Percentiles rank a stretch among this genome's conserved stretches.
Conservation (phyloP, 78 protist species). For the Pigoraptor vietnamica region DNA sequence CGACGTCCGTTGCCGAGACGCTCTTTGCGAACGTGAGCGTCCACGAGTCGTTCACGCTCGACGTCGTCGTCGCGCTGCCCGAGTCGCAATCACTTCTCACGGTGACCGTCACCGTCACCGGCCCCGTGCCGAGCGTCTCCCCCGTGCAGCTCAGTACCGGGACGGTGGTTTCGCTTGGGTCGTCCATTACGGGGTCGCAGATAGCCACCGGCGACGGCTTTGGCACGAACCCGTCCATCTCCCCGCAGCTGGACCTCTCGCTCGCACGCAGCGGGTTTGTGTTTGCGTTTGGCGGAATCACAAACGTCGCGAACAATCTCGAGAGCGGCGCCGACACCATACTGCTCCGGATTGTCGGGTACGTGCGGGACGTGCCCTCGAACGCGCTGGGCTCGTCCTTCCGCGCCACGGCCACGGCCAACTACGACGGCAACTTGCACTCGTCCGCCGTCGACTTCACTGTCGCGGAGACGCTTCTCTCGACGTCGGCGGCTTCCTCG, state of each 20-base stretch:
- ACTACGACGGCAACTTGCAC: neutral
- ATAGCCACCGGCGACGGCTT: neutral
- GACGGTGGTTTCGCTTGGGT: neutral
- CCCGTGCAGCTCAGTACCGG: neutral
- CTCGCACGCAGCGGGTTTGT: neutral
- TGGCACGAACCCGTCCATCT: neutral
- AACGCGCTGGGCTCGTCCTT: neutral
- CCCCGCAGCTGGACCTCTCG: neutral
- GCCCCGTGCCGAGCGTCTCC: neutral
- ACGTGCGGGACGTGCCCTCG: neutral
- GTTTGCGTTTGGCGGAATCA: neutral
- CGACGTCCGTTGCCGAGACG: neutral
- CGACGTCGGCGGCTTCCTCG: neutral
- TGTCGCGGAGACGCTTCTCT: neutral
- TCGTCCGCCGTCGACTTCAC: neutral
- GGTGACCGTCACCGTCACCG: neutral
- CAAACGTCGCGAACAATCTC: neutral
- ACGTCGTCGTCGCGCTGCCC: neutral
- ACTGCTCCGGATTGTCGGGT: neutral
- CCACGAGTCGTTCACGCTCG: neutral
- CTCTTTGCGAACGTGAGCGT: neutral
- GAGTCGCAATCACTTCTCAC: neutral
- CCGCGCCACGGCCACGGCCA: neutral
- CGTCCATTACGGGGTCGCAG: neutral
- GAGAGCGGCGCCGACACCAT: neutral